phyloP scores from a whole-genome alignment of 345 rosid genomes.

The Corymbia maculata region DNA sequence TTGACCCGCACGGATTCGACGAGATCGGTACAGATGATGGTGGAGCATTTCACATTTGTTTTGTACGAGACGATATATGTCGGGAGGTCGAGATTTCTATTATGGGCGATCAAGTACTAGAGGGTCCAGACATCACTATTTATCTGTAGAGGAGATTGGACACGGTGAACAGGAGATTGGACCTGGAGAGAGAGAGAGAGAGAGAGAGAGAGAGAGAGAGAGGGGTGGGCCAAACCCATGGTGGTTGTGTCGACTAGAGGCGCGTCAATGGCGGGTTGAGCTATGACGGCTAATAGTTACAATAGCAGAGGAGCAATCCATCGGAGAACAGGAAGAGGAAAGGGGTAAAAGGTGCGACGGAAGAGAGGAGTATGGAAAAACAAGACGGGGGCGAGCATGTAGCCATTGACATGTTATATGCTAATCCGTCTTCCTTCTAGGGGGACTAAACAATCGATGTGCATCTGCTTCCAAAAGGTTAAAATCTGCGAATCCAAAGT shows the following conservation, averaged over 20 bases:
- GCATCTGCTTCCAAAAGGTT: neutral
- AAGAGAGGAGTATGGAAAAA: neutral
- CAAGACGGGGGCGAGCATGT: fast-evolving
- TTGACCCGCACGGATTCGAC: neutral
- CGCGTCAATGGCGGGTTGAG: neutral
- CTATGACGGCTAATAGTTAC: neutral
- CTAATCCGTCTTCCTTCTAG: neutral
- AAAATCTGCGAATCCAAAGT: neutral
- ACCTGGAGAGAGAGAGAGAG: no score
- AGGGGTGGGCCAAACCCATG: neutral
- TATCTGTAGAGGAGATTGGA: neutral
- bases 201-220: neutral
- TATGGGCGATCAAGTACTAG: neutral
- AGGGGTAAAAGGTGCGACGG: neutral
- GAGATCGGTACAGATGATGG: neutral
- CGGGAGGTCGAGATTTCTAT: neutral
- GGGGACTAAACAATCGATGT: neutral
- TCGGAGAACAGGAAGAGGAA: neutral
- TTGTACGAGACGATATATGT: neutral
- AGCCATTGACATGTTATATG: neutral
- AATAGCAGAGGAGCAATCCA: neutral
- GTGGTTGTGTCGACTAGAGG: neutral
- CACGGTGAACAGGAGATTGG: no score
- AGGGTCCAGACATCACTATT: neutral
- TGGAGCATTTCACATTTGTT: neutral